Percentiles rank a stretch among this genome's conserved stretches.
Conservation (phyloP, 2,329 filamentous ascomycete species). For the Verticillium klebahnii region DNA sequence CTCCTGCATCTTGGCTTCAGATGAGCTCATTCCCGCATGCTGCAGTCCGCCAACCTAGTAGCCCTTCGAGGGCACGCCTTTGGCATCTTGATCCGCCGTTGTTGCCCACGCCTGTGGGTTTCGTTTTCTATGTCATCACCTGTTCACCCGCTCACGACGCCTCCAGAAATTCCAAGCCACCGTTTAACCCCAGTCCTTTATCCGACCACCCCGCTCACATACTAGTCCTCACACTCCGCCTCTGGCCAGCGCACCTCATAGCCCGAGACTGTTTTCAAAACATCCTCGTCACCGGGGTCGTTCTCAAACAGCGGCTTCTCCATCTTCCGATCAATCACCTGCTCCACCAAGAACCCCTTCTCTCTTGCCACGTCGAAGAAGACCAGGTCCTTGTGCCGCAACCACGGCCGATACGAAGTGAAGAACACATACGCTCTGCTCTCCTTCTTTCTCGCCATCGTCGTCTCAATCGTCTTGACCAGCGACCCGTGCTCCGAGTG, state of each 20-base stretch:
- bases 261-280: constrained; percentile 78
- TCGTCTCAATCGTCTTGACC: constrained; percentile 64
- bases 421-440: constrained; percentile 83
- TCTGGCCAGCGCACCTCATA: constrained; percentile 66
- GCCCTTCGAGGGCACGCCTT: too few species aligned
- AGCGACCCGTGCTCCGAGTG: constrained; percentile 82
- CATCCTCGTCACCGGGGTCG: constrained; percentile 76
- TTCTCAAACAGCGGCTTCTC: constrained; percentile 85
- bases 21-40: neutral
- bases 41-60: neutral
- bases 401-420: constrained; percentile 89
- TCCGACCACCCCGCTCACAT: neutral
- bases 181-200: neutral
- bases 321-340: constrained; percentile 76
- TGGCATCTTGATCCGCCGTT: too few species aligned
- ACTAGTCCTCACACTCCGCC: constrained; percentile 20
- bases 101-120: too few species aligned
- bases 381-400: constrained; percentile 75
- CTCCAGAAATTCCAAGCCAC: neutral
- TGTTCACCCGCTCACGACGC: neutral
- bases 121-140: too few species aligned
- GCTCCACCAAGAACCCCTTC: constrained; percentile 70
- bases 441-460: constrained; percentile 50
- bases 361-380: constrained; percentile 78
- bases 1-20: neutral